Evolutionary conservation across 176 grass and related monocot species (phyloP).

Genomic region (Carex pumila): DNA sequence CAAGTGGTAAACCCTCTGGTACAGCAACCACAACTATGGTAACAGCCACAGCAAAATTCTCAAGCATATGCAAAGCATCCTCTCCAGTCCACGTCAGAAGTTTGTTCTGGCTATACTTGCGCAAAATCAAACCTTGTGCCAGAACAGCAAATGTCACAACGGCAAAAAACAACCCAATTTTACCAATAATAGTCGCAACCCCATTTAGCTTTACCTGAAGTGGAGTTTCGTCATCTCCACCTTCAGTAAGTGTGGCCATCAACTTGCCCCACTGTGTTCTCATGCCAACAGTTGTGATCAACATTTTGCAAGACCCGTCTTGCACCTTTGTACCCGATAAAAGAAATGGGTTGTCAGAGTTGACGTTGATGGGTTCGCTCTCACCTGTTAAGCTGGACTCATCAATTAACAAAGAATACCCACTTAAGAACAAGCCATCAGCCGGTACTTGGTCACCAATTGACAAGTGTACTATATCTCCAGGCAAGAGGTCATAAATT

Average conservation of each 20-base stretch:
- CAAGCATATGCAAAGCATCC: slow-evolving; percentile 68
- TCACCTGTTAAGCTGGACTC: slow-evolving; percentile 95
- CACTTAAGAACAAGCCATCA: slow-evolving; percentile 84
- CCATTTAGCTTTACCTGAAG: slow-evolving; percentile 77
- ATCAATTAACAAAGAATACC: slow-evolving; percentile 85
- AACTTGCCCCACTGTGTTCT: slow-evolving; percentile 95
- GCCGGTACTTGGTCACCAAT: slow-evolving; percentile 97
- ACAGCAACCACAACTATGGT: slow-evolving; percentile 97
- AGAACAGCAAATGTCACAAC: slow-evolving; percentile 94
- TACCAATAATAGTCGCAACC: slow-evolving; percentile 66
- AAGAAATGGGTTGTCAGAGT: slow-evolving; percentile 82
- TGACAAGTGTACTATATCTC: slow-evolving; percentile 85
- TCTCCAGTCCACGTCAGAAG: slow-evolving; percentile 78
- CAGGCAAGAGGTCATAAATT: slow-evolving; percentile 90
- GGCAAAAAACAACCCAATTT: slow-evolving; percentile 89
- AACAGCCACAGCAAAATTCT: slow-evolving; percentile 94
- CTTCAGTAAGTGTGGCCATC: slow-evolving; percentile 89
- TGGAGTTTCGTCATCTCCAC: slow-evolving; percentile 95
- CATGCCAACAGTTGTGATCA: slow-evolving; percentile 94
- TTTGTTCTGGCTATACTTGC: slow-evolving; percentile 35
- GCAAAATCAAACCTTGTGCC: slow-evolving; percentile 51
- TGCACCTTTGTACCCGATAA: slow-evolving; percentile 90
- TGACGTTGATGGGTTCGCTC: slow-evolving; percentile 74
- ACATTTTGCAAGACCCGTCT: slow-evolving; percentile 90
- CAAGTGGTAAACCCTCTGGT: slow-evolving; percentile 92